phyloP scores from a whole-genome alignment of 192 early-diverging fungal genomes.

The Paraglomus occultum region DNA sequence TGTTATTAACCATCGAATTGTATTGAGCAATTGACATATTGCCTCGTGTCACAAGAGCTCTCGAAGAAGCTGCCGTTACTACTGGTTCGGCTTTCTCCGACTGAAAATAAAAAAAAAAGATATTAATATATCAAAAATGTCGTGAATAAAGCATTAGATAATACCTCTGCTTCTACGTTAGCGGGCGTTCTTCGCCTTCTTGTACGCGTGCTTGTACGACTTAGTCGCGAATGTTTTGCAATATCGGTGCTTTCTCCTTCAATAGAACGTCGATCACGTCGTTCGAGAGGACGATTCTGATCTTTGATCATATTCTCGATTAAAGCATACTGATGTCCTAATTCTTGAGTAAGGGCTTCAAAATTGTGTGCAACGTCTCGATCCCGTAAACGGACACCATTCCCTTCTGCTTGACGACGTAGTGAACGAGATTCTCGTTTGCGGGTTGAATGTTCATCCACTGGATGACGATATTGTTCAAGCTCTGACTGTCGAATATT shows the following conservation, averaged over 20 bases:
- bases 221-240: conserved; percentile 5
- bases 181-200: background rate
- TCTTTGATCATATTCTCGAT: conserved; percentile 27
- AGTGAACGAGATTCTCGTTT: conserved; percentile 12
- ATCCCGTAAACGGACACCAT: background rate
- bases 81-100: background rate
- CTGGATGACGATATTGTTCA: conserved; percentile 6
- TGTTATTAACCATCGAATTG: conserved; percentile 38
- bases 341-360: conserved; percentile 25
- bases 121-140: background rate
- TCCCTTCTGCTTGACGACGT: background rate
- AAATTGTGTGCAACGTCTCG: conserved; percentile 17
- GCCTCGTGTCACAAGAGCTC: conserved; percentile 28
- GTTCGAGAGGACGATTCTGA: conserved; percentile 9
- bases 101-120: background rate
- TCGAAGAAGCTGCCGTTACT: conserved; percentile 2
- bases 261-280: conserved; percentile 6
- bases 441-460: conserved; percentile 6
- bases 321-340: conserved; percentile 26
- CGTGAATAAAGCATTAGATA: no score
- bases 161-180: no score
- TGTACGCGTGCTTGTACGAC: background rate
- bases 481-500: conserved; percentile 2
- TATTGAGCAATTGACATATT: conserved; percentile 23
- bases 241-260: conserved; percentile 19